These are phyloP conservation scores for Cytospora chrysosperma DNA, from an alignment of 2,329 filamentous ascomycete species.

Conservation along the genomic window DNA sequence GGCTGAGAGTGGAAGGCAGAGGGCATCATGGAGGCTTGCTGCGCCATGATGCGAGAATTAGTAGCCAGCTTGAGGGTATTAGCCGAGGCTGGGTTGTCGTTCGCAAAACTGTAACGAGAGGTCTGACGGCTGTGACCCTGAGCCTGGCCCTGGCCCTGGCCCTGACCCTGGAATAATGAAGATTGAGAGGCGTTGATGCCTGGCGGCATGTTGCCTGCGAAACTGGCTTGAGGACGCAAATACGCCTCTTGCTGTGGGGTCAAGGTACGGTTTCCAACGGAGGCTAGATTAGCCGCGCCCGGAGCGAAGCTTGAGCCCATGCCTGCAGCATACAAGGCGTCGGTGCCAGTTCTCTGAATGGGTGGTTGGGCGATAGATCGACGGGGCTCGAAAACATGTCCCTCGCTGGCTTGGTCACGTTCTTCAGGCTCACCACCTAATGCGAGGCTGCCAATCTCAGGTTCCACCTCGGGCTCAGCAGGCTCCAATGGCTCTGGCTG, in stretches of 20 bases:
- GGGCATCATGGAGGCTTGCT: conserved; percentile 82
- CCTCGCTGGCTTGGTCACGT: conserved; percentile 55
- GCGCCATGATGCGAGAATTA: conserved; percentile 74
- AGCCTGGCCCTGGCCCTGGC: conserved; percentile 44
- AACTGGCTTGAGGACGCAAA: conserved; percentile 59
- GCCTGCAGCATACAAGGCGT: conserved; percentile 55
- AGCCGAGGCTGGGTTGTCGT: conserved; percentile 65
- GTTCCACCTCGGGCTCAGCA: conserved; percentile 65
- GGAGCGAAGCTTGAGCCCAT: conserved; percentile 50
- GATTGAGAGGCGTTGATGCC: conserved; percentile 53
- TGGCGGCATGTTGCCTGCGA: conserved; percentile 59
- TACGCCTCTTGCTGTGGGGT: conserved; percentile 80
- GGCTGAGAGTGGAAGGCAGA: conserved; percentile 59
- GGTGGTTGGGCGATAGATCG: conserved; percentile 73
- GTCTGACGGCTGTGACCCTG: conserved; percentile 75
- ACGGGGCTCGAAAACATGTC: conserved; percentile 54
- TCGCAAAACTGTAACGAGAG: conserved; percentile 85
- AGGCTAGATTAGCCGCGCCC: conserved; percentile 50
- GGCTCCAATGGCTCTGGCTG: conserved; percentile 27
- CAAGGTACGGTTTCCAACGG: conserved; percentile 68
- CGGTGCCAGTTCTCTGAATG: conserved; percentile 62
- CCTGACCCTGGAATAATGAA: conserved; percentile 48
- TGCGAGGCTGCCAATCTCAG: conserved; percentile 80
- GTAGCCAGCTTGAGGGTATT: conserved; percentile 72
- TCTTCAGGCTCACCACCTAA: conserved; percentile 93